phyloP scores from a whole-genome alignment of 768 basidiomycete species.

The Boletus tomentosulus region DNA sequence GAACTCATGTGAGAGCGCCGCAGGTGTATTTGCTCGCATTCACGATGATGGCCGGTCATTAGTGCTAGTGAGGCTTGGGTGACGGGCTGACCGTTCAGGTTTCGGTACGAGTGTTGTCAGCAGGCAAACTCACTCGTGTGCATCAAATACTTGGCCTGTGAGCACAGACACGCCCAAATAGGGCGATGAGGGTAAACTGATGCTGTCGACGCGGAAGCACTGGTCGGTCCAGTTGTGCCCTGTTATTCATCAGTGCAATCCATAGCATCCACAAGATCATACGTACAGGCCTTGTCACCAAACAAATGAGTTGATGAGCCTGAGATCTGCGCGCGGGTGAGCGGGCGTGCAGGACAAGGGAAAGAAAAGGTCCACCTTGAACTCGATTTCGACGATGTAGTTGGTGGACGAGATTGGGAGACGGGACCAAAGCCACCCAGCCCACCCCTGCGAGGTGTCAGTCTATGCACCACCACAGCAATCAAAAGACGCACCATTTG shows the following conservation, averaged over 20 bases:
- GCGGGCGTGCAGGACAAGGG: neutral
- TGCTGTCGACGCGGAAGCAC: constrained; percentile 74
- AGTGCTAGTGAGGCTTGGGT: too few species aligned
- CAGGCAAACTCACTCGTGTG: constrained; percentile 70
- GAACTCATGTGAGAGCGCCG: too few species aligned
- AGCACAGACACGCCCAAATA: constrained; percentile 90
- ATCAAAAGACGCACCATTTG: constrained; percentile 60
- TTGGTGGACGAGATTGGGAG: constrained; percentile 75
- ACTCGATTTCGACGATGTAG: constrained; percentile 89
- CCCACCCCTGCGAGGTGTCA: constrained; percentile 46
- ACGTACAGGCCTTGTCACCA: constrained; percentile 82
- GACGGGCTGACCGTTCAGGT: too few species aligned
- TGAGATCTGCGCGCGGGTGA: constrained; percentile 46
- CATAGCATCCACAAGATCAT: neutral
- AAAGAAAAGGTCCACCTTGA: constrained; percentile 56
- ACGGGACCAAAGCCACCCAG: constrained; percentile 86
- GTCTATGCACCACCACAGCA: too few species aligned
- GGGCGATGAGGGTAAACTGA: constrained; percentile 62
- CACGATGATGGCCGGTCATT: too few species aligned
- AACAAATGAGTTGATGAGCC: constrained; percentile 71
- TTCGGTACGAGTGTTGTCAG: too few species aligned
- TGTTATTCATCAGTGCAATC: constrained; percentile 21
- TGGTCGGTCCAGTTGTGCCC: constrained; percentile 85
- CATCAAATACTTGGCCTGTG: constrained; percentile 91
- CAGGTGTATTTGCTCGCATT: too few species aligned